Evolutionary conservation across 2,329 filamentous ascomycete genomes (phyloP).

Genomic region (Gliomastix tumulicola): DNA sequence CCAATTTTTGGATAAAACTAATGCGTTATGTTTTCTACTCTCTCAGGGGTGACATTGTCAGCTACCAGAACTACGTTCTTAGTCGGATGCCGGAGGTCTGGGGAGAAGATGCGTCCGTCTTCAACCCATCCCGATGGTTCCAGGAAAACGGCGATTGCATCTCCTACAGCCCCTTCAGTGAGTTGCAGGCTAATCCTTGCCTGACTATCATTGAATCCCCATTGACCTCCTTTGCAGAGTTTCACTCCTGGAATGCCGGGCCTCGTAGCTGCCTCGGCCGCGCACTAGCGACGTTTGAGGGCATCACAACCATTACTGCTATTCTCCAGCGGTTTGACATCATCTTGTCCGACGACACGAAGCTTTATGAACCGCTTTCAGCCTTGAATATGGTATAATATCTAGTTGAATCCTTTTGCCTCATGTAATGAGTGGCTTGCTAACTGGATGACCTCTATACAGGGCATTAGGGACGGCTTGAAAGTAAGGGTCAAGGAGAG

Average conservation of each 20-base stretch:
- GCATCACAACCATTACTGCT: neutral
- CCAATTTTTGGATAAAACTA: too few species aligned
- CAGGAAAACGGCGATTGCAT: neutral
- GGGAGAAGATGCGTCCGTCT: neutral
- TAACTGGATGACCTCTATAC: neutral
- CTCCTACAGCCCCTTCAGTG: neutral
- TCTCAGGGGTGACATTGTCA: neutral
- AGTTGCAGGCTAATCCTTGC: neutral
- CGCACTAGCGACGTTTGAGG: neutral
- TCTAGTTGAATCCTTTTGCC: neutral
- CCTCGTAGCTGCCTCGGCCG: slow-evolving; percentile 1
- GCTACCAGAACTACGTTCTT: slow-evolving; percentile 1
- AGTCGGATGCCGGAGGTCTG: slow-evolving; percentile 1
- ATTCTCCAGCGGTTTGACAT: neutral
- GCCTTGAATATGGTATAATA: slow-evolving; percentile 1
- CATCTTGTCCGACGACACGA: neutral
- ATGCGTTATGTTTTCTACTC: too few species aligned
- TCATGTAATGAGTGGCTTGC: neutral
- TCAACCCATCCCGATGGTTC: slow-evolving; percentile 1
- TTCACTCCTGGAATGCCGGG: slow-evolving; percentile 1
- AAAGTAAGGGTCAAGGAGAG: neutral
- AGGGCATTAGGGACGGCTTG: neutral
- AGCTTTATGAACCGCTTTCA: neutral
- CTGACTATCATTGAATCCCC: neutral
- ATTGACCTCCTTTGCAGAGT: neutral